Conservation (phyloP, 768 basidiomycete species). For the Suillus occidentalis region DNA sequence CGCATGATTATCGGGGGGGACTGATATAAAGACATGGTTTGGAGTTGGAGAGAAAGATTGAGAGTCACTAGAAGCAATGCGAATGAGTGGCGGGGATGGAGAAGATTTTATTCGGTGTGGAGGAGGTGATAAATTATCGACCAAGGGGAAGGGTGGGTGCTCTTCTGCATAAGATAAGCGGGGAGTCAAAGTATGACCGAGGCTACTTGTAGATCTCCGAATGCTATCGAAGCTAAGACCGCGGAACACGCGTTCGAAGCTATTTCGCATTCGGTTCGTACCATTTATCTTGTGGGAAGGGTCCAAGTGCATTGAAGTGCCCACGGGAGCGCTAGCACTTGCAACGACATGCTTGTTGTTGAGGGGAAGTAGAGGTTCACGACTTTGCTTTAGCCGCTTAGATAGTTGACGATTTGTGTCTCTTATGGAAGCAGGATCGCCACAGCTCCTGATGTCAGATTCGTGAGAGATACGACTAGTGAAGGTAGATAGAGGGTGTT, state of each 20-base stretch:
- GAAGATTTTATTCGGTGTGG: slow-evolving; percentile 16
- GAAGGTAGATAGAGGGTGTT: slow-evolving; percentile 43
- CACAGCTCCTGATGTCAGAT: slow-evolving; percentile 37
- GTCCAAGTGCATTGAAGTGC: slow-evolving; percentile 20
- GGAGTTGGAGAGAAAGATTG: slow-evolving; percentile 28
- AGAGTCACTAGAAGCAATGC: slow-evolving; percentile 23
- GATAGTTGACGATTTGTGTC: slow-evolving; percentile 32
- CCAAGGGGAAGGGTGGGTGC: slow-evolving; percentile 2
- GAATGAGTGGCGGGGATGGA: slow-evolving; percentile 24
- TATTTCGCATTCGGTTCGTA: slow-evolving; percentile 47
- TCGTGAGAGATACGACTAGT: slow-evolving; percentile 39
- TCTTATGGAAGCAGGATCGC: slow-evolving; percentile 18
- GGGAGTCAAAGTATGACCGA: slow-evolving; percentile 11
- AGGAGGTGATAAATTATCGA: slow-evolving; percentile 14
- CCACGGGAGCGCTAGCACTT: slow-evolving; percentile 19
- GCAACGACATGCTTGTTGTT: background rate
- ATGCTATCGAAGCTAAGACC: slow-evolving; percentile 55
- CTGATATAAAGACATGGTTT: slow-evolving; percentile 27
- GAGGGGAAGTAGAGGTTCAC: slow-evolving; percentile 71
- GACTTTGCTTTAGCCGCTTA: slow-evolving; percentile 58
- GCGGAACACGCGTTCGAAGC: slow-evolving; percentile 58
- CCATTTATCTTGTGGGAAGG: slow-evolving; percentile 11
- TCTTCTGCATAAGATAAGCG: slow-evolving; percentile 18
- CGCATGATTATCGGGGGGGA: slow-evolving; percentile 31
- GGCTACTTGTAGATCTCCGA: slow-evolving; percentile 31